Evolutionary conservation across 2,329 filamentous ascomycete genomes (phyloP), one percentile per base, ranked within the genome.

Genomic region (Colletotrichum sp.): DNA sequence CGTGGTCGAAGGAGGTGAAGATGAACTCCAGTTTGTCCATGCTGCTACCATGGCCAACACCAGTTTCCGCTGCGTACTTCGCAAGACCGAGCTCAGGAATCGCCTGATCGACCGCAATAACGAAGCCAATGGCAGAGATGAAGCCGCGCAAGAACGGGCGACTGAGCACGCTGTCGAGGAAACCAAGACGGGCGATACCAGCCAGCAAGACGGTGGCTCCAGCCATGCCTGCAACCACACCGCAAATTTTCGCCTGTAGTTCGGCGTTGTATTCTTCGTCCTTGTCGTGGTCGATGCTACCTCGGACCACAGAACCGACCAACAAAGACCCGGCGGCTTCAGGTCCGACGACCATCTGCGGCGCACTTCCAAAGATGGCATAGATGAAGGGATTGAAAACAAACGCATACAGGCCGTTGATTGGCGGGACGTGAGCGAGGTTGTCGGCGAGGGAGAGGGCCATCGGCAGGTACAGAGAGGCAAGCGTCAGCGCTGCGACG

Each of bases 381-480:
- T 99, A 99, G 39, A 98, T 89, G 70, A 99, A 86, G 0, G 97
- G 97, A 75, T 96, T 96, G 87, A 99, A 95, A 77, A 98, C 95
- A 83, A 98, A 99, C 19, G 95, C 92, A 86, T 99, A 99, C 5
- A 99, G 90, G 1, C 97, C 97, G 82, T 98, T 96, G 81, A 99
- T 96, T 0, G 97, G 94, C 11, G 96, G 96, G 3, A 98, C 92
- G 83, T 99, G 97, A 8, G 94, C 96, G 57, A 99, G 92, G 82
- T 99, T 99, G 55, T 95, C 93, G 71, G 97, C 96, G 78, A 98
- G 94, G 0, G 97, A 99, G 16, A 99, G 90, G 0, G 96, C 94
- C 96, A 99, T 98, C 68, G 97, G 97, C 49, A 99, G 94, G 84
- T 99, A 99, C 87, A 99, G 97, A 30, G 96, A 98, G n/a, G 96